phyloP scores from a whole-genome alignment of 768 basidiomycete genomes.

The Dentipellis fragilis region DNA sequence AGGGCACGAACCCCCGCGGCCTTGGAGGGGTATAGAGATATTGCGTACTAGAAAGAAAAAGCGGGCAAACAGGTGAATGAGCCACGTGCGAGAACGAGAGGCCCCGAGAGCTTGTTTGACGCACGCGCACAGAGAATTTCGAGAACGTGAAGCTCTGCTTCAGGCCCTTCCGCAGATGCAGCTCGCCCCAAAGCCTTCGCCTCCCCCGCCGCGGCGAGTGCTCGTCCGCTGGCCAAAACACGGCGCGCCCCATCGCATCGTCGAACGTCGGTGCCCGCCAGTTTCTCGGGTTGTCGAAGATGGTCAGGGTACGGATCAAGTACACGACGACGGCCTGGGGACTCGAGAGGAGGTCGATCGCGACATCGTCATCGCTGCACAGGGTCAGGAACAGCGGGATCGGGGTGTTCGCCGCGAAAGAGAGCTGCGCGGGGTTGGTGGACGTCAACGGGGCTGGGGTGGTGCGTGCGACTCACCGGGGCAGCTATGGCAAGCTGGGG shows the following conservation, averaged over 20 bases:
- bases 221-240: constrained; percentile 38
- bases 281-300: neutral
- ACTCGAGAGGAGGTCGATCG: neutral
- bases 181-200: constrained; percentile 38
- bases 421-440: neutral
- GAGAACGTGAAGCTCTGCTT: constrained; percentile 36
- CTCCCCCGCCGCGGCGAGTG: constrained; percentile 20
- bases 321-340: constrained; percentile 4
- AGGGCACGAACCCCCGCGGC: constrained; percentile 31
- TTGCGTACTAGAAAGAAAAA: constrained; percentile 17
- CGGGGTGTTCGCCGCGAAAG: constrained; percentile 5
- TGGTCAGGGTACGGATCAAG: constrained; percentile 5
- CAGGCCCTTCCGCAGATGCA: constrained; percentile 33
- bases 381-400: constrained; percentile 8
- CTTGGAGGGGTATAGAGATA: constrained; percentile 34
- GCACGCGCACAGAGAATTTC: constrained; percentile 37
- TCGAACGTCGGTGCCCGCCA: constrained; percentile 20
- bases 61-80: neutral
- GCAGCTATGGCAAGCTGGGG: neutral
- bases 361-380: neutral
- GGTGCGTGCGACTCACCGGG: neutral
- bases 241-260: constrained; percentile 30
- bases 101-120: constrained; percentile 11
- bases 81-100: neutral
- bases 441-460: neutral